Conservation (phyloP, 116 monocot genomes). For the Papilionanthe hybrid region DNA sequence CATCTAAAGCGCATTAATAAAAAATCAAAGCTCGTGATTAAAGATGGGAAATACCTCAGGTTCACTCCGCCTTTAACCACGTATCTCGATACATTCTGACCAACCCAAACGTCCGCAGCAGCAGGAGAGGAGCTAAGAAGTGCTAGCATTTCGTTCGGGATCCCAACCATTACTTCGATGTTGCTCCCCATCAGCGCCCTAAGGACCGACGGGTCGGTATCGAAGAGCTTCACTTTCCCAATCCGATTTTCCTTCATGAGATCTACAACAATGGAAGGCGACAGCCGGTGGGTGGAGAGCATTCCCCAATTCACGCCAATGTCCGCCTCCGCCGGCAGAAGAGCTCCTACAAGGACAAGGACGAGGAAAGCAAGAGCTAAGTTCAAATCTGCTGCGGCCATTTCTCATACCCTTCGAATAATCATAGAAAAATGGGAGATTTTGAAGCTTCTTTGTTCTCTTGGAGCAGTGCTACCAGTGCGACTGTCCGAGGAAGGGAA, state of each 20-base stretch:
- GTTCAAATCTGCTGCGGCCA: conserved; percentile 19
- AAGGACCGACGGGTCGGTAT: conserved; percentile 51
- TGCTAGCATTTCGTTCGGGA: conserved; percentile 71
- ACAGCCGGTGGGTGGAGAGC: conserved; percentile 52
- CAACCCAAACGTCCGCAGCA: conserved; percentile 60
- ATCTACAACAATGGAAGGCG: conserved; percentile 70
- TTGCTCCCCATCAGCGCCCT: conserved; percentile 71
- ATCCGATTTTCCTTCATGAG: conserved; percentile 67
- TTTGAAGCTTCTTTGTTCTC: neutral
- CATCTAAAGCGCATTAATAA: neutral
- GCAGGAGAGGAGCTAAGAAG: conserved; percentile 43
- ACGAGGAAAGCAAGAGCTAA: conserved; percentile 6
- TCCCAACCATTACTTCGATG: conserved; percentile 80
- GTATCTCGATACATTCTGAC: conserved; percentile 66
- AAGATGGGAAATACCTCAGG: conserved; percentile 42
- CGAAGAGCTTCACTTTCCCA: conserved; percentile 86
- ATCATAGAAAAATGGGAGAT: neutral
- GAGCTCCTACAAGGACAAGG: conserved; percentile 13
- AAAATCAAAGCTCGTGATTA: neutral
- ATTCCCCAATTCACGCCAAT: conserved; percentile 94
- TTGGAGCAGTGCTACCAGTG: no score
- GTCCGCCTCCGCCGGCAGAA: conserved; percentile 31
- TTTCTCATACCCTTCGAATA: conserved; percentile 8
- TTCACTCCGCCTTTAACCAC: conserved; percentile 61
- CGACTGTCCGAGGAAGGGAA: no score